Evolutionary conservation across 768 basidiomycete genomes (phyloP).

Genomic region (Lepiota venenata): DNA sequence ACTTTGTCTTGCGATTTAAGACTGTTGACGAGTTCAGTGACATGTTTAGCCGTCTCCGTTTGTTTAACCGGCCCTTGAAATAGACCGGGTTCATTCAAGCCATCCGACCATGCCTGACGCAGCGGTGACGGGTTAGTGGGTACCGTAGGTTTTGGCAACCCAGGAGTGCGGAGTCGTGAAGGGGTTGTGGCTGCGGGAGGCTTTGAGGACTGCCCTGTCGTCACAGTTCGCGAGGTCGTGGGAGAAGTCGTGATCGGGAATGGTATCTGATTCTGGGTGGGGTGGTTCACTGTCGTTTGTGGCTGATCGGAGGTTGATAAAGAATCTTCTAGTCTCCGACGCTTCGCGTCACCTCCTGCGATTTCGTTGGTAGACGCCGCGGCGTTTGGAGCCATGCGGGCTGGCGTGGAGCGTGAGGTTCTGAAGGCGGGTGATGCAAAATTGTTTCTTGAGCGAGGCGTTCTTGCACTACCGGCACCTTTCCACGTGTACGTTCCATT

Average conservation of each 20-base stretch:
- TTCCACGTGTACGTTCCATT: constrained; percentile 74
- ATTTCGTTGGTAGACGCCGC: constrained; percentile 6
- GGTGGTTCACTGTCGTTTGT: constrained; percentile 17
- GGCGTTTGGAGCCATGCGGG: constrained; percentile 35
- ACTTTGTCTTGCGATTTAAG: constrained; percentile 52
- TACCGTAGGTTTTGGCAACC: constrained; percentile 46
- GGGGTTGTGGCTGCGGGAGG: constrained; percentile 21
- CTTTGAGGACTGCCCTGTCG: constrained; percentile 17
- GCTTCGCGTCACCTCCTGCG: constrained; percentile 47
- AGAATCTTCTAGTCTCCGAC: constrained; percentile 50
- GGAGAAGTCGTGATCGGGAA: constrained; percentile 33
- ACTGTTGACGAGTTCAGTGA: constrained; percentile 70
- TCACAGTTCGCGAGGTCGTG: constrained; percentile 22
- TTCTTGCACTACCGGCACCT: constrained; percentile 71
- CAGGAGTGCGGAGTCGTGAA: constrained; percentile 39
- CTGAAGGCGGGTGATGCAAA: constrained; percentile 75
- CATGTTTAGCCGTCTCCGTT: constrained; percentile 65
- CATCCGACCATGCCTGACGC: constrained; percentile 66
- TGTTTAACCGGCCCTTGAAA: constrained; percentile 30
- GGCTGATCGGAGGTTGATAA: constrained; percentile 28
- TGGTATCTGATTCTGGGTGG: constrained; percentile 19
- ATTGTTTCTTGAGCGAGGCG: constrained; percentile 50
- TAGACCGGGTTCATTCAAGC: constrained; percentile 19
- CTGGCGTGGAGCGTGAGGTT: constrained; percentile 42
- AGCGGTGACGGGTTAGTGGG: constrained; percentile 74